A percentile compares a stretch with the other conserved stretches of the same genome.
phyloP scores from a whole-genome alignment of 2,329 filamentous ascomycete species.

The Alternaria ethzedia region DNA sequence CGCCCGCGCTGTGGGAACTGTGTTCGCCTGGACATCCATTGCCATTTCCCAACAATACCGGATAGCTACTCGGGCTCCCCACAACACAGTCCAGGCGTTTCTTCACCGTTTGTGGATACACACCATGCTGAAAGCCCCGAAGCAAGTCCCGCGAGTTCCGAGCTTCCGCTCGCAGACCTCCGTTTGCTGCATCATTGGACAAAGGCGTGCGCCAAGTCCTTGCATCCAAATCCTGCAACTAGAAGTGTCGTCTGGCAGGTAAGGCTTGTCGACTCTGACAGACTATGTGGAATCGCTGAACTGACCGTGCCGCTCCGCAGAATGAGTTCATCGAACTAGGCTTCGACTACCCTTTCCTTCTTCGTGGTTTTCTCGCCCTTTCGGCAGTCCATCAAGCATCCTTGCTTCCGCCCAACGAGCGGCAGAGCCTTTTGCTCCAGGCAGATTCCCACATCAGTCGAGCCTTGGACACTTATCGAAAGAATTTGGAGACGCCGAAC shows the following conservation, averaged over 20 bases:
- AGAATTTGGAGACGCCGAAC: slow-evolving; percentile 27
- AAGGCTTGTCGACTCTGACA: not conserved
- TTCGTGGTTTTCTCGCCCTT: slow-evolving; percentile 38
- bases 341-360: slow-evolving; percentile 37
- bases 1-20: slow-evolving; percentile 41
- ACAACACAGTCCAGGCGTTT: slow-evolving; percentile 20
- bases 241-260: slow-evolving; percentile 21
- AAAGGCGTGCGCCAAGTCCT: slow-evolving; percentile 24
- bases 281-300: not conserved
- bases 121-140: slow-evolving; percentile 11
- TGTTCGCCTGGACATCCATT: slow-evolving; percentile 37
- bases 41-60: slow-evolving; percentile 31
- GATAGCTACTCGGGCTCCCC: slow-evolving; percentile 28
- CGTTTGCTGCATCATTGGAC: slow-evolving; percentile 40
- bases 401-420: slow-evolving; percentile 23
- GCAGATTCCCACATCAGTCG: slow-evolving; percentile 38
- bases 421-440: slow-evolving; percentile 31
- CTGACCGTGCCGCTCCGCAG: not conserved
- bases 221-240: slow-evolving; percentile 22
- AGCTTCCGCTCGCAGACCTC: slow-evolving; percentile 36
- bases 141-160: slow-evolving; percentile 10
- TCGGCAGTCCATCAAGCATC: slow-evolving; percentile 38
- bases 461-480: slow-evolving; percentile 31
- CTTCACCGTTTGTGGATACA: slow-evolving; percentile 12
- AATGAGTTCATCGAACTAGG: slow-evolving; percentile 30